phyloP scores from a whole-genome alignment of 164 flowering plant genomes.

The Cinnamomum micranthum region DNA sequence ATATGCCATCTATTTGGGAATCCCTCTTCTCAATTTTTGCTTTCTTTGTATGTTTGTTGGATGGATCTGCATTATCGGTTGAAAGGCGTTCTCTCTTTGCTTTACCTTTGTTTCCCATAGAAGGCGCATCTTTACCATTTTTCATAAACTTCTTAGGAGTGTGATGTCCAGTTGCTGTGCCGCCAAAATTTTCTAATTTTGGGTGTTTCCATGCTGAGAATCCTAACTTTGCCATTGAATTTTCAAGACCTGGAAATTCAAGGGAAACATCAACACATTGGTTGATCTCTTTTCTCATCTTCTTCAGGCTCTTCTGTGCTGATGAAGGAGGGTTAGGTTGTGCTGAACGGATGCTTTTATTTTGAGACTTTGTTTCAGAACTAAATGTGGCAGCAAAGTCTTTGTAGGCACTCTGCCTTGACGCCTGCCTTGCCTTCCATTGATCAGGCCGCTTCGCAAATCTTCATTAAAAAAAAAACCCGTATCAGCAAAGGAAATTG shows the following conservation, averaged over 20 bases:
- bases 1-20: not conserved
- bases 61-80: not conserved
- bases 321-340: constrained; percentile 21
- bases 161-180: constrained; percentile 12
- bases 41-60: not conserved
- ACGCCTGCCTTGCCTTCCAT: constrained; percentile 72
- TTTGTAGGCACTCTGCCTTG: constrained; percentile 56
- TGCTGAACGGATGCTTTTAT: constrained; percentile 26
- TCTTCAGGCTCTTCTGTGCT: constrained; percentile 34
- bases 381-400: constrained; percentile 61
- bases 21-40: not conserved
- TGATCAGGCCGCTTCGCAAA: constrained; percentile 62
- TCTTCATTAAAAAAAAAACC: constrained; percentile 26
- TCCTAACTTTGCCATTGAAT: constrained; percentile 24
- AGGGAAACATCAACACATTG: constrained; percentile 22
- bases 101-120: not conserved
- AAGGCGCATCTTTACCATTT: not conserved
- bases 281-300: constrained; percentile 61
- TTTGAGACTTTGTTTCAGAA: constrained; percentile 31
- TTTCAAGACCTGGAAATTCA: constrained; percentile 17
- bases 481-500: not conserved
- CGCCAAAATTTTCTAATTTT: not conserved
- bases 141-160: constrained; percentile 13
- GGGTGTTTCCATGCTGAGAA: constrained; percentile 24
- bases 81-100: not conserved